Conservation (phyloP, 345 rosid species). For the Acer negundo region DNA sequence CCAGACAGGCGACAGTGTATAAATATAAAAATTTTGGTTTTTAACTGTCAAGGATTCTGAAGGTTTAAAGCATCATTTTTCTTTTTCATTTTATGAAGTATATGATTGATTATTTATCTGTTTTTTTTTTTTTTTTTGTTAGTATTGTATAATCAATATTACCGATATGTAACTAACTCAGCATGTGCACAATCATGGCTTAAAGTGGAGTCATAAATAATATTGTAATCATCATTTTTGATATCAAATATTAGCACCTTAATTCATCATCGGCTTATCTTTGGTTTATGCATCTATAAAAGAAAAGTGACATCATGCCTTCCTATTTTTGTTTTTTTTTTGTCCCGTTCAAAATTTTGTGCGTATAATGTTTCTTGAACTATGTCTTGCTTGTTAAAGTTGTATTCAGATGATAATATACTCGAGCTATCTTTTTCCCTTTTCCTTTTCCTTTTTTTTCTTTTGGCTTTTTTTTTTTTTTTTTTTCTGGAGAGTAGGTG, state of each 20-base stretch:
- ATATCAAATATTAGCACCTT: neutral
- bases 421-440: neutral
- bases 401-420: neutral
- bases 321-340: neutral
- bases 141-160: neutral
- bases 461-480: too few species aligned
- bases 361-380: neutral
- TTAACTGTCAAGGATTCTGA: too few species aligned
- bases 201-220: neutral
- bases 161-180: neutral
- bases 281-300: conserved; percentile 15
- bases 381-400: neutral
- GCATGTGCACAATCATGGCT: neutral
- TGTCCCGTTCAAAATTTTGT: neutral
- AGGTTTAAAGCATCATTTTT: too few species aligned
- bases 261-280: neutral
- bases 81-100: too few species aligned
- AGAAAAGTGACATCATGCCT: neutral
- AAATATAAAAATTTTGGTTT: too few species aligned
- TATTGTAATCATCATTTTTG: neutral
- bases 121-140: too few species aligned
- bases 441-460: too few species aligned
- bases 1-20: too few species aligned
- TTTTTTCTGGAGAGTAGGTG: conserved; percentile 48
- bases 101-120: too few species aligned